A percentile compares a stretch with the other conserved stretches of the same genome.
These are phyloP conservation scores for Psilocybe mexicana DNA, from an alignment of 1,284 basidiomycete species.

Conservation along the genomic window DNA sequence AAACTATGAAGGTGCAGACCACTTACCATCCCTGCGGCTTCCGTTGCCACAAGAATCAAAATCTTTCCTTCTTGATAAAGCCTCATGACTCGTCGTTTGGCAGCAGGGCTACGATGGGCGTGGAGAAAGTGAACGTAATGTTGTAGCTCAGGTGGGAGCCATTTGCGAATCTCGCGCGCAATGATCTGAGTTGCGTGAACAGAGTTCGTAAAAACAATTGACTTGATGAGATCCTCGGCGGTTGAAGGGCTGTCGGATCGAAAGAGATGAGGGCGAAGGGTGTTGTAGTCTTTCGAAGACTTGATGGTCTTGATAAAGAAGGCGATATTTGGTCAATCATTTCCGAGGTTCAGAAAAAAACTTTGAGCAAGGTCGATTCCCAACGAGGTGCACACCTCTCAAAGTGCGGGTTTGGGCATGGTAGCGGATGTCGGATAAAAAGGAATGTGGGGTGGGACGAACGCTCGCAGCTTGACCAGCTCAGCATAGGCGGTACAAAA, in stretches of 20 bases:
- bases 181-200: slow-evolving; percentile 10
- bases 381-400: too few species aligned
- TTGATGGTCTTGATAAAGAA: slow-evolving; percentile 19
- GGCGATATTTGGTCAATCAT: slow-evolving; percentile 27
- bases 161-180: slow-evolving; percentile 3
- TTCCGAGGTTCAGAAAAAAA: slow-evolving; percentile 13
- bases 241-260: slow-evolving; percentile 1
- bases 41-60: slow-evolving; percentile 31
- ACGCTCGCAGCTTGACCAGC: too few species aligned
- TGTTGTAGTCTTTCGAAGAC: slow-evolving; percentile 19
- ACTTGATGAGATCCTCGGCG: slow-evolving; percentile 19
- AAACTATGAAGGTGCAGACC: neutral
- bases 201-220: slow-evolving; percentile 28
- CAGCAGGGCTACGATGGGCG: neutral
- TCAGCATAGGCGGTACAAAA: too few species aligned
- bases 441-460: too few species aligned
- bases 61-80: slow-evolving; percentile 24
- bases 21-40: slow-evolving; percentile 36
- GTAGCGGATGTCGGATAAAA: too few species aligned
- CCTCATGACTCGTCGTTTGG: slow-evolving; percentile 3
- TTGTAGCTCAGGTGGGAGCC: slow-evolving; percentile 8
- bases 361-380: too few species aligned
- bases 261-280: slow-evolving; percentile 17
- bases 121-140: slow-evolving; percentile 14
- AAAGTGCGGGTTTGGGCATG: too few species aligned